phyloP scores from a whole-genome alignment of 2,329 filamentous ascomycete species.

The Colletotrichum viniferum region DNA sequence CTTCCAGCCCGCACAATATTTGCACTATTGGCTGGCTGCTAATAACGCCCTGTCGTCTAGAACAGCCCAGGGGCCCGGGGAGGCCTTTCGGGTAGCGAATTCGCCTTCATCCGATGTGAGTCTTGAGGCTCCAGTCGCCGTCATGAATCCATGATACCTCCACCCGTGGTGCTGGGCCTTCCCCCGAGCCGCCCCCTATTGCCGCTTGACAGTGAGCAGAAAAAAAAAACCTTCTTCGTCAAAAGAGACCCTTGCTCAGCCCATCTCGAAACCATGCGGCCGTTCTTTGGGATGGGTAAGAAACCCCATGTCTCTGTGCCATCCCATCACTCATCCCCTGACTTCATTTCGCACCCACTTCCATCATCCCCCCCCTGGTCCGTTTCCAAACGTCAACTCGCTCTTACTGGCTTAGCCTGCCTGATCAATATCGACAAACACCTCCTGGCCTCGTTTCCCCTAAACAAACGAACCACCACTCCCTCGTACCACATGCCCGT shows the following conservation, averaged over 20 bases:
- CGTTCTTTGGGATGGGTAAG: neutral
- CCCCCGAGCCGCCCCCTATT: neutral
- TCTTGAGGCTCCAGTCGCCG: neutral
- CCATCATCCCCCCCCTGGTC: neutral
- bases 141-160: neutral
- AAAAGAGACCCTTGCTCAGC: neutral
- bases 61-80: neutral
- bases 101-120: neutral
- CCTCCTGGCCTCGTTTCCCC: constrained; percentile 14
- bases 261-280: neutral
- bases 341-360: constrained; percentile 9
- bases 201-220: neutral
- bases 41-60: neutral
- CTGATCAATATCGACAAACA: neutral
- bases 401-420: neutral
- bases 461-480: constrained; percentile 5
- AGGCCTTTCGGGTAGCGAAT: neutral
- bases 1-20: neutral
- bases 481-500: neutral
- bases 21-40: neutral
- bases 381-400: constrained; percentile 11
- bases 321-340: constrained; percentile 3
- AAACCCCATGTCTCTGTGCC: neutral
- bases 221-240: neutral
- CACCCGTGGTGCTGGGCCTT: constrained; percentile 5